These are phyloP conservation scores for Anthostomella pinea DNA, from an alignment of 2,329 filamentous ascomycete genomes.

Conservation along the genomic window DNA sequence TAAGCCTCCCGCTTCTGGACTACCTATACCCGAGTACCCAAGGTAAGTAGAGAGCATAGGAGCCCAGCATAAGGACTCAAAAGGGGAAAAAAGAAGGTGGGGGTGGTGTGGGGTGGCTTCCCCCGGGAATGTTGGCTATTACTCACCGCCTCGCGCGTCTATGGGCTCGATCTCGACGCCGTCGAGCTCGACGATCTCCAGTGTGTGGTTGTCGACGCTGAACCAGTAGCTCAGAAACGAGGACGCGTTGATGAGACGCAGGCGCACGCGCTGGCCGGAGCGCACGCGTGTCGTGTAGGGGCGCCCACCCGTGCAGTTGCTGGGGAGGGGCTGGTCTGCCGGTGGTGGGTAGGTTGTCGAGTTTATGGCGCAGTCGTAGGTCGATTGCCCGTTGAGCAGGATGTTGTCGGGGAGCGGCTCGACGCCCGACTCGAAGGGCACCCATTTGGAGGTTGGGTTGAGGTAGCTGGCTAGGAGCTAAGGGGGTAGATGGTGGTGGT, in stretches of 20 bases:
- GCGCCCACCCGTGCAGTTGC: slow-evolving; percentile 30
- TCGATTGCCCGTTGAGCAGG: slow-evolving; percentile 38
- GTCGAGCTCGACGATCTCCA: slow-evolving; percentile 39
- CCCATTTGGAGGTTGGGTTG: slow-evolving; percentile 34
- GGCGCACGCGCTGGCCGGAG: slow-evolving; percentile 27
- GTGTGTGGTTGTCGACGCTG: slow-evolving; percentile 37
- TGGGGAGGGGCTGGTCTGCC: slow-evolving; percentile 5
- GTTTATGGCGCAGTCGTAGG: slow-evolving; percentile 32
- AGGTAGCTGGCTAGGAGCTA: slow-evolving; percentile 32
- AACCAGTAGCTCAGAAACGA: slow-evolving; percentile 38
- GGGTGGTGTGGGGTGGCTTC: too few species aligned
- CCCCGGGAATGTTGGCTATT: too few species aligned
- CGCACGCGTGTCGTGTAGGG: slow-evolving; percentile 32
- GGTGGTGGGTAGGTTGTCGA: slow-evolving; percentile 28
- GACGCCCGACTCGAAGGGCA: slow-evolving; percentile 33
- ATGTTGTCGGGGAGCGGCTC: slow-evolving; percentile 41
- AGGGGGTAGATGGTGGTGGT: not conserved
- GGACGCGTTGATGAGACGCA: slow-evolving; percentile 40
- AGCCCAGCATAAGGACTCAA: too few species aligned
- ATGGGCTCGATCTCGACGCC: slow-evolving; percentile 38
- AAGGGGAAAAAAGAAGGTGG: too few species aligned
- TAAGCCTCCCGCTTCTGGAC: too few species aligned
- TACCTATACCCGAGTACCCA: too few species aligned
- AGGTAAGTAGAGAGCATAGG: too few species aligned
- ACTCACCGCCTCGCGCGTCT: slow-evolving; percentile 27